Percentiles rank a stretch among this genome's conserved stretches.
These are phyloP conservation scores for Fusarium euwallaceae DNA, from an alignment of 2,329 filamentous ascomycete genomes.

Conservation along the genomic window DNA sequence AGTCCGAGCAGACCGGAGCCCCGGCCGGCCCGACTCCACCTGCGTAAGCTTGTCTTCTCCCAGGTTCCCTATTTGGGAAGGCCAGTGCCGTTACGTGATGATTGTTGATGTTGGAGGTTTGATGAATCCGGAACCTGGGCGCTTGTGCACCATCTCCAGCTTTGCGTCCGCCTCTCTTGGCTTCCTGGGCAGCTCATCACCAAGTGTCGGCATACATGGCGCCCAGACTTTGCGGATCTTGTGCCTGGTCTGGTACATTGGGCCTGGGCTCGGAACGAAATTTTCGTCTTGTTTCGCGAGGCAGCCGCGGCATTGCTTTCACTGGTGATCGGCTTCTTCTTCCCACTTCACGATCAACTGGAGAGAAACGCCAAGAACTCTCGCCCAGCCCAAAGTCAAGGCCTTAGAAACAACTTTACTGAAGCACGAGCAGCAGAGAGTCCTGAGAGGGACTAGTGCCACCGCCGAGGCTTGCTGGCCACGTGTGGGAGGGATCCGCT, in stretches of 20 bases:
- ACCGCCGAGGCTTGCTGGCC: conserved; percentile 36
- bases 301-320: background rate
- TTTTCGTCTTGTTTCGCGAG: conserved; percentile 24
- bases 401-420: conserved; percentile 17
- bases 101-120: conserved; percentile 23
- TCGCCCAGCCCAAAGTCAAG: background rate
- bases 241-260: background rate
- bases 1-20: conserved; percentile 9
- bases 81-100: conserved; percentile 26
- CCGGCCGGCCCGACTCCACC: conserved; percentile 25
- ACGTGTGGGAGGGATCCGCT: conserved; percentile 46
- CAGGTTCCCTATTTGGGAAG: conserved; percentile 18
- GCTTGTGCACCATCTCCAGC: background rate
- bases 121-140: conserved; percentile 11
- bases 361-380: conserved; percentile 3
- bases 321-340: background rate
- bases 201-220: background rate
- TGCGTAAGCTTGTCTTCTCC: conserved; percentile 30
- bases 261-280: background rate
- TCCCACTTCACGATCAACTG: conserved; percentile 15
- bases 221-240: background rate
- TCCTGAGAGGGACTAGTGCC: conserved; percentile 27
- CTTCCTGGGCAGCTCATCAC: background rate
- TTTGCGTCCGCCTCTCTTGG: background rate
- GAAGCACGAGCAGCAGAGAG: conserved; percentile 25